Conservation (phyloP, 2,329 filamentous ascomycete genomes). For the Cladosporium austrohemisphaericum region DNA sequence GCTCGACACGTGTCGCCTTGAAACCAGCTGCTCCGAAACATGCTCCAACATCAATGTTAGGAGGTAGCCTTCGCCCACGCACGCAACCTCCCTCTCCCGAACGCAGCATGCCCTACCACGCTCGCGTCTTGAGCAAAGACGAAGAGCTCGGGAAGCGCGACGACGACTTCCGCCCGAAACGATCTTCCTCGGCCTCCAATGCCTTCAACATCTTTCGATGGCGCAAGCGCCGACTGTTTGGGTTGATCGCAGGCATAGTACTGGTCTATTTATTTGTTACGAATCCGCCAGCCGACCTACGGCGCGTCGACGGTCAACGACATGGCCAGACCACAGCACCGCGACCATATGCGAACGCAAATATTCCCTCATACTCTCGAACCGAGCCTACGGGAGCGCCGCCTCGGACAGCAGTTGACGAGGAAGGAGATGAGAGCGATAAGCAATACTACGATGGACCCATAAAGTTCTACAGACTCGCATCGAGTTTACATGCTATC, state of each 20-base stretch:
- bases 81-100: background rate
- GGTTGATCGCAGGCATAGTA: slow-evolving; percentile 41
- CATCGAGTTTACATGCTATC: slow-evolving; percentile 59
- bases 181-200: slow-evolving; percentile 25
- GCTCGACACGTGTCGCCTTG: slow-evolving; percentile 8
- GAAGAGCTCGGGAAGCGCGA: slow-evolving; percentile 64
- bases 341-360: background rate
- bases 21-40: slow-evolving; percentile 7
- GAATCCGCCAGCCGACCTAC: slow-evolving; percentile 56
- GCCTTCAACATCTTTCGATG: slow-evolving; percentile 32
- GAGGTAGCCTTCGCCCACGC: slow-evolving; percentile 14
- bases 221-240: slow-evolving; percentile 49
- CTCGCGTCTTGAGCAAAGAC: slow-evolving; percentile 40
- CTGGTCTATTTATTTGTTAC: slow-evolving; percentile 62
- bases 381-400: slow-evolving; percentile 22
- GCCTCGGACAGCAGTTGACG: slow-evolving; percentile 21
- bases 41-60: slow-evolving; percentile 15
- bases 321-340: background rate
- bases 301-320: slow-evolving; percentile 22
- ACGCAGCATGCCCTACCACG: slow-evolving; percentile 17
- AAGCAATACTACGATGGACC: slow-evolving; percentile 62
- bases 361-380: background rate
- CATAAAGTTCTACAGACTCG: slow-evolving; percentile 65
- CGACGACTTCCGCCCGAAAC: slow-evolving; percentile 53
- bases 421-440: slow-evolving; percentile 20